Percentiles rank a stretch among this genome's conserved stretches.
Conservation (phyloP, 1,284 basidiomycete species). For the Naganishia liquefaciens region DNA sequence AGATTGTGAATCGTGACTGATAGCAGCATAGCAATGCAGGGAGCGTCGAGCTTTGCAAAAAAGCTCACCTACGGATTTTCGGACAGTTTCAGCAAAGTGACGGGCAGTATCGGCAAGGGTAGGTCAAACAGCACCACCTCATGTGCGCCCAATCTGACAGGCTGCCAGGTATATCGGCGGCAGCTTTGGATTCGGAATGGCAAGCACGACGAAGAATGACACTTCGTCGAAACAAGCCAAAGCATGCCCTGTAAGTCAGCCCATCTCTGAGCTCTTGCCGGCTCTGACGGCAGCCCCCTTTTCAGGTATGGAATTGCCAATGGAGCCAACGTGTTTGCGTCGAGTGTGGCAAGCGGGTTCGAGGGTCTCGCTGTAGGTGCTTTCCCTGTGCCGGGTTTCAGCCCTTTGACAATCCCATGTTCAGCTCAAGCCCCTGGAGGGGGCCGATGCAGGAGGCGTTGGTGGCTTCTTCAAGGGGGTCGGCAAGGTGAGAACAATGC, state of each 20-base stretch:
- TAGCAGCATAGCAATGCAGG: constrained; percentile 56
- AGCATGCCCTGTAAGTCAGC: constrained; percentile 80
- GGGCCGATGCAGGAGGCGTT: constrained; percentile 91
- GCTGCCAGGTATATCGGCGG: constrained; percentile 80
- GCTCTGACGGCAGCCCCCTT: too few relatives aligned
- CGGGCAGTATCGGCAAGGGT: constrained; percentile 96
- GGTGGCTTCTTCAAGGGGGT: constrained; percentile 97
- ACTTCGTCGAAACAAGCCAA: constrained; percentile 88
- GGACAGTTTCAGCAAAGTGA: constrained; percentile 96
- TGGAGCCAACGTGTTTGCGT: constrained; percentile 91
- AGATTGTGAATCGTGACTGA: neutral
- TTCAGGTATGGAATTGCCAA: constrained; percentile 85
- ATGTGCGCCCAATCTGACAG: neutral
- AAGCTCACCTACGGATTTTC: constrained; percentile 97
- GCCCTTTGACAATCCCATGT: constrained; percentile 6
- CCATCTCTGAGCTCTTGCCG: neutral
- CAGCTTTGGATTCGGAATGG: constrained; percentile 94
- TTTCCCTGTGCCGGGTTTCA: constrained; percentile 22
- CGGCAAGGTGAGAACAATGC: constrained; percentile 66
- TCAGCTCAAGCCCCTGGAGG: constrained; percentile 91
- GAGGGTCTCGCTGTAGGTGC: constrained; percentile 84
- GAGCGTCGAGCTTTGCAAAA: constrained; percentile 97
- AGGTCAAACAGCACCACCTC: constrained; percentile 10
- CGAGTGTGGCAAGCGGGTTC: constrained; percentile 89
- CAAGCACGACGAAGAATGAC: constrained; percentile 85